A percentile compares a stretch with the other conserved stretches of the same genome.
phyloP scores from a whole-genome alignment of 495 filamentous ascomycete genomes.

The Cercophora samala region DNA sequence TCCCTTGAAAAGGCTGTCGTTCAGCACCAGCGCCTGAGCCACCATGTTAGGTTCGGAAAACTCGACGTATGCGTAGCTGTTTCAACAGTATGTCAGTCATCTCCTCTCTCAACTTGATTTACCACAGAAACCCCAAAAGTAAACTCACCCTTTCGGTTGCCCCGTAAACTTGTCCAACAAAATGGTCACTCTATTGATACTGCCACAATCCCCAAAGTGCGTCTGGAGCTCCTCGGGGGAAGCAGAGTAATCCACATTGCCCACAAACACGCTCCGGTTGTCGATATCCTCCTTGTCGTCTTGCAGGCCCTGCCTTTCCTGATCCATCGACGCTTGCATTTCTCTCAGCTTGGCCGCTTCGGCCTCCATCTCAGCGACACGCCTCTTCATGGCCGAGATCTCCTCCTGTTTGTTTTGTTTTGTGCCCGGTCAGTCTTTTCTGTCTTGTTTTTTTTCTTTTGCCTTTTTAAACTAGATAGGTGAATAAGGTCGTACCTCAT shows the following conservation, averaged over 20 bases:
- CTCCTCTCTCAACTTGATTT: not conserved
- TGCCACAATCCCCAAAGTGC: conserved; percentile 96
- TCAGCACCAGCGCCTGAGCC: conserved; percentile 87
- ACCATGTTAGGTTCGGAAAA: conserved; percentile 94
- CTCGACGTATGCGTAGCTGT: conserved; percentile 97
- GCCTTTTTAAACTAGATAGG: not conserved
- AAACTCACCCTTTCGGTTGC: conserved; percentile 91
- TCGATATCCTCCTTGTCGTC: conserved; percentile 98
- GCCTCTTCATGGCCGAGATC: conserved; percentile 95
- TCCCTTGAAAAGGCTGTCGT: conserved; percentile 94
- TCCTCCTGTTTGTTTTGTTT: conserved; percentile 56
- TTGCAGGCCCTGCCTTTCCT: conserved; percentile 72
- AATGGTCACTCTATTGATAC: conserved; percentile 98
- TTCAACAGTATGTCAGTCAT: not conserved
- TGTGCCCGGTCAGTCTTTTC: conserved; percentile 18
- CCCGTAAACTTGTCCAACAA: conserved; percentile 96
- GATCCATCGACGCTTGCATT: conserved; percentile 89
- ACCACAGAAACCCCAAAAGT: not conserved
- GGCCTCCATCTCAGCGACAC: conserved; percentile 98
- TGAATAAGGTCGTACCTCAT: conserved; percentile 1
- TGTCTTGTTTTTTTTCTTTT: conserved; percentile 17
- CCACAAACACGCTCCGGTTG: conserved; percentile 93
- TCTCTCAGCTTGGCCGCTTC: conserved; percentile 94
- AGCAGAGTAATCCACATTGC: conserved; percentile 97
- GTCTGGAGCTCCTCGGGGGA: conserved; percentile 98